Evolutionary conservation across 2,329 filamentous ascomycete species (phyloP), one percentile per base, ranked within the genome.

Genomic region (Dactylellina haptotyla): DNA sequence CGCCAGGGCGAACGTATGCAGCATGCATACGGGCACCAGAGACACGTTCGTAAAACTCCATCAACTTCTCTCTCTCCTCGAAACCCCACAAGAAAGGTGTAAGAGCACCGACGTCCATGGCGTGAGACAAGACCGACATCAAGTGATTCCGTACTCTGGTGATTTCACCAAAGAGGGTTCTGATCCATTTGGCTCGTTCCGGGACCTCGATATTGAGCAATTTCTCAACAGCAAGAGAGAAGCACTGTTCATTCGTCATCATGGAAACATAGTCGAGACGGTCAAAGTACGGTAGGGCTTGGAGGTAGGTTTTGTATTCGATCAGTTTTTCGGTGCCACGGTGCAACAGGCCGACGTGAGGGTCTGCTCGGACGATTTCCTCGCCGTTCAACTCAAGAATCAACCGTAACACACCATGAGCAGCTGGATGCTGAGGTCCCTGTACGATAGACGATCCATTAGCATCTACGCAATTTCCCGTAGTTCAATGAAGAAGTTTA

Each of bases 211-310:
- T 86, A 82, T 99, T 99, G 79, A 99, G 85, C 74, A 99, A 87
- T 86, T 99, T 99, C 87, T 99, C 95, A 64, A 98, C 94, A 18
- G 93, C 95, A 77, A 99, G 87, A 37, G 93, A 88, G 83, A 92
- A 99, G 81, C 93, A 97, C 84, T 99, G 95, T 86, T 99, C 95
- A 83, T 99, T 99, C 80, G 95, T 99, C 95, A 99, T 99, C 96
- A 99, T 99, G 79, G 93, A 97, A 78, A 97, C 93, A 83, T 99
- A 99, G 83, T 99, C 95, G 82, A 99, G 86, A 78, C 95, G 92
- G 84, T 99, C 95, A 81, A 99, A 99, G 85, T 99, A 99, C 65
- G 95, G 95, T 80, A 99, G 85, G 67, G 95, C 95, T 85, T 99
- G 95, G 80, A 98, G 87, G 81, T 99, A 99, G 78, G 94, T 97